These are phyloP conservation scores for Apiotrichum mycotoxinovorans DNA, from an alignment of 1,284 basidiomycete species.

Conservation along the genomic window DNA sequence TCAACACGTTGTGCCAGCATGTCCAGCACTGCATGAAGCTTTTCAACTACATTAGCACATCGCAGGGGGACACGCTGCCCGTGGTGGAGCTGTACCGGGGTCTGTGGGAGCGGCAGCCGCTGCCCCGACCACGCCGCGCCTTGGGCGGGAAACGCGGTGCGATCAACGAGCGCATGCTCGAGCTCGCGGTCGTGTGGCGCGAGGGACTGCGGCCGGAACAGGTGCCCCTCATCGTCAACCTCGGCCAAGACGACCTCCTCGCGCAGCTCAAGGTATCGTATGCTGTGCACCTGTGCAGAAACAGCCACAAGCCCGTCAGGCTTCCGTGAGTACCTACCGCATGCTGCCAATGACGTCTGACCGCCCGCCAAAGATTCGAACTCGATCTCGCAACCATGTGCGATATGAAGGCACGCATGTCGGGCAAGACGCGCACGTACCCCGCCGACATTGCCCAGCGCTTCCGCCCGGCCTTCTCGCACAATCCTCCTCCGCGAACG, in stretches of 20 bases:
- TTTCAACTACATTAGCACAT: neutral
- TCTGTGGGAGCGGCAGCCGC: neutral
- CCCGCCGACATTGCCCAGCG: neutral
- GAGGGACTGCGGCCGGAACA: constrained; percentile 2
- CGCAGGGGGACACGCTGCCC: neutral
- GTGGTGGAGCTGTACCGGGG: constrained; percentile 5
- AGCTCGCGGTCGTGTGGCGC: constrained; percentile 30
- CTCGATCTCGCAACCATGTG: constrained; percentile 34
- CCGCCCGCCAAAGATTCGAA: constrained; percentile 29
- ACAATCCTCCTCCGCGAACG: neutral
- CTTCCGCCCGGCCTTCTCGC: neutral
- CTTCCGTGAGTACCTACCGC: neutral
- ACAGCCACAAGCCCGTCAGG: neutral
- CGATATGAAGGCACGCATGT: constrained; percentile 23
- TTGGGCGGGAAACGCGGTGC: too few relatives aligned
- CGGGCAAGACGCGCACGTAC: neutral
- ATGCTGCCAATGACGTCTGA: neutral
- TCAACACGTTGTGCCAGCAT: constrained; percentile 5
- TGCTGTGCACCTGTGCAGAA: neutral
- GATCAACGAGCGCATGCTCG: constrained; percentile 11
- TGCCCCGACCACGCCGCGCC: too few relatives aligned
- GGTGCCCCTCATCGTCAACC: neutral
- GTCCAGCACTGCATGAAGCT: constrained; percentile 7
- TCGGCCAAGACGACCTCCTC: neutral
- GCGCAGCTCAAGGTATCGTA: constrained; percentile 12